Conservation (phyloP, 2,329 filamentous ascomycete species). For the Camillea tinctor region DNA sequence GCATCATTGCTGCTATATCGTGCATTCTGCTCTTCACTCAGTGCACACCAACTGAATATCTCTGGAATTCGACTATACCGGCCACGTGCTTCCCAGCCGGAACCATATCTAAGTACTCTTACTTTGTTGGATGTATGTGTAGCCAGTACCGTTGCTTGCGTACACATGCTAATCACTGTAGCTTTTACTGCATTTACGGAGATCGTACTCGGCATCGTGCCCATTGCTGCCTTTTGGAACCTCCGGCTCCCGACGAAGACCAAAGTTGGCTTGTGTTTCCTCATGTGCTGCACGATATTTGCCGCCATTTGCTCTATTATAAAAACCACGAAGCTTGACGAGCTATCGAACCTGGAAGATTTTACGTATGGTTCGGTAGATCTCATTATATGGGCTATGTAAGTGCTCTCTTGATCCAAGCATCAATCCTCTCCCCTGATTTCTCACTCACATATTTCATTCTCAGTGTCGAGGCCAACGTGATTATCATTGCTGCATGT, state of each 20-base stretch:
- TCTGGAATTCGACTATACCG: constrained; percentile 8
- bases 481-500: constrained; percentile 10
- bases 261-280: constrained; percentile 6
- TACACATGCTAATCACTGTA: background rate
- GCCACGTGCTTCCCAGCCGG: constrained; percentile 2
- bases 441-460: background rate
- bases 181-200: constrained; percentile 9
- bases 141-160: background rate
- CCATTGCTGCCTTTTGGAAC: constrained; percentile 8
- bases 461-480: constrained; percentile 18
- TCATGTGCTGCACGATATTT: constrained; percentile 9
- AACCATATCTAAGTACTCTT: constrained; percentile 5
- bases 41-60: constrained; percentile 4
- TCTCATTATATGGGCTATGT: constrained; percentile 7
- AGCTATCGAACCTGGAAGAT: constrained; percentile 3
- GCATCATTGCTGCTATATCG: constrained; percentile 3
- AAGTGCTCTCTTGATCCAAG: background rate
- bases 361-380: constrained; percentile 5
- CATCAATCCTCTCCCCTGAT: background rate
- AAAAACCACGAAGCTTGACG: constrained; percentile 7
- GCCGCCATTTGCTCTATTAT: constrained; percentile 6
- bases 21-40: constrained; percentile 6
- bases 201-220: constrained; percentile 6
- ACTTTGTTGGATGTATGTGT: constrained; percentile 5
- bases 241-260: constrained; percentile 2